Percentiles rank a stretch among this genome's conserved stretches.
These are phyloP conservation scores for Tilletia caries DNA, from an alignment of 1,284 basidiomycete species.

Conservation along the genomic window DNA sequence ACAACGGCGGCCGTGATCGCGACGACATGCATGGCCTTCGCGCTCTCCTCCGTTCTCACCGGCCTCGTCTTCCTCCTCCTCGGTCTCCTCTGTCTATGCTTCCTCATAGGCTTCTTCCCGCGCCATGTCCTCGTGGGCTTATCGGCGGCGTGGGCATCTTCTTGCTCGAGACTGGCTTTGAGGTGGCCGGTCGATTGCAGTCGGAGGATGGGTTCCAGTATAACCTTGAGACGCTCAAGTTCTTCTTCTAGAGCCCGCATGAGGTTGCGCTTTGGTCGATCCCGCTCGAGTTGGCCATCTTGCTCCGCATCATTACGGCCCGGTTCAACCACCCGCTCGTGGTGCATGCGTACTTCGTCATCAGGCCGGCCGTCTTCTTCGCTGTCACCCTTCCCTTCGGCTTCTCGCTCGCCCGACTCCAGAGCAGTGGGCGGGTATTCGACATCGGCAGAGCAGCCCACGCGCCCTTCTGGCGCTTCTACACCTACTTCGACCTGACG, in stretches of 20 bases:
- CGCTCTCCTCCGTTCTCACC: conserved; percentile 84
- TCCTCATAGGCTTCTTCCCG: conserved; percentile 91
- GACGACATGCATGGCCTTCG: conserved; percentile 85
- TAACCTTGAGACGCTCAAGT: conserved; percentile 64
- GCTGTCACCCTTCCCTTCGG: conserved; percentile 61
- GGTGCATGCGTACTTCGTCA: conserved; percentile 82
- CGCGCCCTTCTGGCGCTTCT: conserved; percentile 51
- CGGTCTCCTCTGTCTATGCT: conserved; percentile 78
- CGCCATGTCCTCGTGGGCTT: conserved; percentile 75
- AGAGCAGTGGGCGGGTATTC: conserved; percentile 81
- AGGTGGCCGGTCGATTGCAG: conserved; percentile 75
- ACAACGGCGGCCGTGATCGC: conserved; percentile 71
- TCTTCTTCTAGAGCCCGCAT: conserved; percentile 56
- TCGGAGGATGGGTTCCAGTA: conserved; percentile 72
- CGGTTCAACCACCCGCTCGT: conserved; percentile 82
- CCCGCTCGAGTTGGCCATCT: conserved; percentile 72
- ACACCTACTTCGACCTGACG: conserved; percentile 51
- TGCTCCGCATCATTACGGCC: conserved; percentile 76
- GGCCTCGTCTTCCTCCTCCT: conserved; percentile 58
- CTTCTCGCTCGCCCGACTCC: conserved; percentile 64
- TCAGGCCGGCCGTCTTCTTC: conserved; percentile 82
- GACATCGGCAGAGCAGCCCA: conserved; percentile 62
- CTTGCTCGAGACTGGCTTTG: conserved; percentile 62
- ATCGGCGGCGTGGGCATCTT: conserved; percentile 96
- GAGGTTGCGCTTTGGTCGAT: conserved; percentile 71